Evolutionary conservation across 2,329 filamentous ascomycete genomes (phyloP).

Genomic region (Claviceps capensis): DNA sequence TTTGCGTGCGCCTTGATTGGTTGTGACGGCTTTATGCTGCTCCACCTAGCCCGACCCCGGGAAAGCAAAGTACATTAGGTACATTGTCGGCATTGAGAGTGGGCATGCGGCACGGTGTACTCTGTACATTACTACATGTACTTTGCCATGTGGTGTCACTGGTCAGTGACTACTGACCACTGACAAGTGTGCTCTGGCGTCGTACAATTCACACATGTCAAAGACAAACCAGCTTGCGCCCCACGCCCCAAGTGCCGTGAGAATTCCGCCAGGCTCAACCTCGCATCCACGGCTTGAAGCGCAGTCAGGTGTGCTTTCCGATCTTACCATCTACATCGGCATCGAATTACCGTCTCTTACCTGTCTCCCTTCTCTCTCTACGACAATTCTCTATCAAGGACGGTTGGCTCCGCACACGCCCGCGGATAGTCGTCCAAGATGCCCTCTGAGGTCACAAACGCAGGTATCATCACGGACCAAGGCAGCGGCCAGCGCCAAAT

Average conservation of each 20-base stretch:
- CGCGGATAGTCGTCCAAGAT: conserved; percentile 15
- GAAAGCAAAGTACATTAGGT: background rate
- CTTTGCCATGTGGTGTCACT: too few relatives aligned
- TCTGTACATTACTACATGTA: too few relatives aligned
- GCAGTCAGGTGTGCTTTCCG: background rate
- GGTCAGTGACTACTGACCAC: too few relatives aligned
- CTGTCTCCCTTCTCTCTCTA: too few relatives aligned
- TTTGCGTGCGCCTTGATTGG: conserved; percentile 21
- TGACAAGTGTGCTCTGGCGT: too few relatives aligned
- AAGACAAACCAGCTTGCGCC: background rate
- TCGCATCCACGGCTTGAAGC: background rate
- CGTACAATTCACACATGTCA: too few relatives aligned
- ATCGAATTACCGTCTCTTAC: background rate
- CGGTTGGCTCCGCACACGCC: background rate
- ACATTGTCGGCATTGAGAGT: background rate
- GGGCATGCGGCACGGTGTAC: background rate
- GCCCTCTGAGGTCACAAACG: conserved; percentile 40
- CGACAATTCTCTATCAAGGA: background rate
- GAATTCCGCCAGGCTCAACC: background rate
- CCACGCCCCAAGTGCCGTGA: background rate
- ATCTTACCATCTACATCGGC: background rate
- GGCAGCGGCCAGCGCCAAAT: conserved; percentile 74
- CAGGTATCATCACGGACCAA: conserved; percentile 67
- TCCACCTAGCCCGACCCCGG: background rate
- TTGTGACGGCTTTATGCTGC: background rate